These are phyloP conservation scores for Arthroderma uncinatum DNA, from an alignment of 2,329 filamentous ascomycete genomes.

Conservation along the genomic window DNA sequence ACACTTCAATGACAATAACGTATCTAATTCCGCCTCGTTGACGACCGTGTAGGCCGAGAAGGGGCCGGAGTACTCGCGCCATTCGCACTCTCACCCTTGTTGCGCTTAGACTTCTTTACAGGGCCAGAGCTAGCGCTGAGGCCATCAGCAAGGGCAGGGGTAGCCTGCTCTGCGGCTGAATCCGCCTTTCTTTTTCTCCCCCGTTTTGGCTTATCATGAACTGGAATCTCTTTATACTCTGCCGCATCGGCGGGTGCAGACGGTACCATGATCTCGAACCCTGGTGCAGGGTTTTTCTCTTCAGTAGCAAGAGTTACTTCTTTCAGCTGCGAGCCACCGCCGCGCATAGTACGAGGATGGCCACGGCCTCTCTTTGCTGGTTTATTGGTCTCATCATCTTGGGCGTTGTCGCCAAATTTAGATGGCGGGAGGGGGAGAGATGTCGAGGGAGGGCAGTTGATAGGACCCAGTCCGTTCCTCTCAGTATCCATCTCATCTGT, in stretches of 20 bases:
- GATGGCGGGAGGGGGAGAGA: slow-evolving; percentile 5
- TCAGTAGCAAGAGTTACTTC: slow-evolving; percentile 1
- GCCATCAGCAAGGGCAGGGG: not conserved
- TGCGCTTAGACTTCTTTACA: not conserved
- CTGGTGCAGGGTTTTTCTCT: not conserved
- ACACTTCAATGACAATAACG: not conserved
- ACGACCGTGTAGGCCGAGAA: not conserved
- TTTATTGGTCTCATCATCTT: not conserved
- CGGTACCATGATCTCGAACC: not conserved
- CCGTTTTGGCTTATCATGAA: not conserved
- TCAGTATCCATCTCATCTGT: not conserved
- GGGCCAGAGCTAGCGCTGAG: not conserved
- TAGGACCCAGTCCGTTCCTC: not conserved
- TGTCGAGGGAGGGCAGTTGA: not conserved
- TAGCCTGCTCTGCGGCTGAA: not conserved
- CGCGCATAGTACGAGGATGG: not conserved
- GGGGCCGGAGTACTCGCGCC: not conserved
- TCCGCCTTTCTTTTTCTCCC: slow-evolving; percentile 9
- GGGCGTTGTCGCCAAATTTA: not conserved
- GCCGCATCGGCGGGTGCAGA: not conserved
- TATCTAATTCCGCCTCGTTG: not conserved
- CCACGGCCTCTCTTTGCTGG: not conserved
- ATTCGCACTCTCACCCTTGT: not conserved
- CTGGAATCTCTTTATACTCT: not conserved
- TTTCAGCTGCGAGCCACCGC: slow-evolving; percentile 5